phyloP scores from a whole-genome alignment of 352 stramenopile genomes.

The Phytophthora palmivora region DNA sequence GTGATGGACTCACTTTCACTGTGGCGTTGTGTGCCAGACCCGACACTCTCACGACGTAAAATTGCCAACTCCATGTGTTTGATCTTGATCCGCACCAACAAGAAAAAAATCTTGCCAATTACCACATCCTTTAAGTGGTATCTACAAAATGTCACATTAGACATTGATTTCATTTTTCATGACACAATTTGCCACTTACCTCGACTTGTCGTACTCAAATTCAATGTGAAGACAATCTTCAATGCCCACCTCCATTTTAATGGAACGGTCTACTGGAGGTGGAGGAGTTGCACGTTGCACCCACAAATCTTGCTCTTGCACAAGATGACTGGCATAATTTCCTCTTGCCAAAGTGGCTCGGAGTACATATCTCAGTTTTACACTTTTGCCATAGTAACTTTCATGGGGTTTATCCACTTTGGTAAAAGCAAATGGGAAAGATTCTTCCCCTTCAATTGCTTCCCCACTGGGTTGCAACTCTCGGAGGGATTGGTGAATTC shows the following conservation, averaged over 20 bases:
- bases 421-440: constrained; percentile 94
- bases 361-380: constrained; percentile 96
- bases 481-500: constrained; percentile 94
- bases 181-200: constrained; percentile 63
- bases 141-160: constrained; percentile 24
- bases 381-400: constrained; percentile 97
- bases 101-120: constrained; percentile 98
- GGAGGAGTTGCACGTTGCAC: constrained; percentile 78
- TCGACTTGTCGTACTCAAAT: constrained; percentile 98
- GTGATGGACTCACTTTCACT: constrained; percentile 97
- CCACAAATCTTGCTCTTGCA: constrained; percentile 94
- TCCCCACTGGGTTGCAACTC: constrained; percentile 91
- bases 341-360: constrained; percentile 90
- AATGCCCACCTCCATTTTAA: constrained; percentile 99
- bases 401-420: constrained; percentile 96
- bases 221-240: constrained; percentile 99
- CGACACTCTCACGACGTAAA: constrained; percentile 94
- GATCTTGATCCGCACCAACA: constrained; percentile 99
- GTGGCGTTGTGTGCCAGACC: constrained; percentile 74
- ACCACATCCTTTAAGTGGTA: constrained; percentile 97
- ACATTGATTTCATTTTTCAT: constrained; percentile 1
- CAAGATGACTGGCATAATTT: constrained; percentile 92
- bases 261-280: constrained; percentile 90
- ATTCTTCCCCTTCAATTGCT: constrained; percentile 52
- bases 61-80: constrained; percentile 99